Percentiles rank a stretch among this genome's conserved stretches.
These are phyloP conservation scores for Diplodia seriata DNA, from an alignment of 2,329 filamentous ascomycete species.

Conservation along the genomic window DNA sequence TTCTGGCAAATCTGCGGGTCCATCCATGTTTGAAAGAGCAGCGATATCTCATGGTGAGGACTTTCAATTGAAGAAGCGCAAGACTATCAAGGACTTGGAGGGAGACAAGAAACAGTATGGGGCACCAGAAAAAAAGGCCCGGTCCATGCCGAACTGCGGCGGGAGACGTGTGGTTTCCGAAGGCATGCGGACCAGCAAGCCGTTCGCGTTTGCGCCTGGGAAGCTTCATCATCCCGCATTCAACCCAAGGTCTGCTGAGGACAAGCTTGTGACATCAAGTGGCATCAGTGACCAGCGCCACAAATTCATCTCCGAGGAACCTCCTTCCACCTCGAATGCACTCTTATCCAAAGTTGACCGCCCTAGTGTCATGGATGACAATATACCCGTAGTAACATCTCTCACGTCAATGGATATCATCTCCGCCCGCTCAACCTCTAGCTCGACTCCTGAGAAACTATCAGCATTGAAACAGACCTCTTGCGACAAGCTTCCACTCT, in stretches of 20 bases:
- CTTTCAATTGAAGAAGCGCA: conserved; percentile 12
- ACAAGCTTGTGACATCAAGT: background rate
- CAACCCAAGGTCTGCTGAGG: conserved; percentile 1
- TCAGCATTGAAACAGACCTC: background rate
- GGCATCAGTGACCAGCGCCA: background rate
- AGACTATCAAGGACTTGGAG: background rate
- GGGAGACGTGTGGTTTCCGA: conserved; percentile 5
- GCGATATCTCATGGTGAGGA: conserved; percentile 24
- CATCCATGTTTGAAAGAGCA: conserved; percentile 29
- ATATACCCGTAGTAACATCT: conserved; percentile 8
- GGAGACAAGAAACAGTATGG: background rate
- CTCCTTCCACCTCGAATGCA: background rate
- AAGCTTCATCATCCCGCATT: background rate
- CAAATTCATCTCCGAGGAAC: background rate
- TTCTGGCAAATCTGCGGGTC: background rate
- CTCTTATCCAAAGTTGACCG: background rate
- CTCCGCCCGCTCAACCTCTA: background rate
- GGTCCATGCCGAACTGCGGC: background rate
- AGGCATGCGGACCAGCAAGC: conserved; percentile 15
- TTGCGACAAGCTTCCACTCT: no score
- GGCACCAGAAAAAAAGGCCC: background rate
- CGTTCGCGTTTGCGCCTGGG: background rate
- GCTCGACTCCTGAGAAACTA: background rate
- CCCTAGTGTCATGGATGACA: conserved; percentile 1
- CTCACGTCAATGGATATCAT: conserved; percentile 30